Evolutionary conservation across 495 filamentous ascomycete genomes (phyloP).

Genomic region (Platismatia glauca): DNA sequence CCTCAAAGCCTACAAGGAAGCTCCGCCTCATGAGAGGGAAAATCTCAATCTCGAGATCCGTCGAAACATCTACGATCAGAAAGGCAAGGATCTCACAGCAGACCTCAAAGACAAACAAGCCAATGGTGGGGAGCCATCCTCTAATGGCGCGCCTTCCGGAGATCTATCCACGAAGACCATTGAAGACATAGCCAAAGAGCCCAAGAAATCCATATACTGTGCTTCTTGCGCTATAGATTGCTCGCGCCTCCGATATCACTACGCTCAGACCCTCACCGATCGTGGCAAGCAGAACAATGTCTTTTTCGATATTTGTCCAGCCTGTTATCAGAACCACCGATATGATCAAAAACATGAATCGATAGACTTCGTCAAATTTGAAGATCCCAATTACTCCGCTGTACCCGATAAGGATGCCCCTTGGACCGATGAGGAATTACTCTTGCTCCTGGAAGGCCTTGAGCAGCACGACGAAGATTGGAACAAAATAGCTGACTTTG

Average conservation of each 20-base stretch:
- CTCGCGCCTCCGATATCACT: conserved; percentile 85
- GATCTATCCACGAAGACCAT: conserved; percentile 46
- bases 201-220: conserved; percentile 70
- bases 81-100: conserved; percentile 69
- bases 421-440: conserved; percentile 83
- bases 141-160: conserved; percentile 47
- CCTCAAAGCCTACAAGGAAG: conserved; percentile 54
- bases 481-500: conserved; percentile 83
- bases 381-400: conserved; percentile 68
- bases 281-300: conserved; percentile 49
- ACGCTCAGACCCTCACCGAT: conserved; percentile 50
- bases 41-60: conserved; percentile 84
- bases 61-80: conserved; percentile 90
- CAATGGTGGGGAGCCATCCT: conserved; percentile 60
- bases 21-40: conserved; percentile 58
- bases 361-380: conserved; percentile 74
- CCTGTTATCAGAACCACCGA: conserved; percentile 74
- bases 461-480: conserved; percentile 93
- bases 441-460: conserved; percentile 77
- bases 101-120: conserved; percentile 52
- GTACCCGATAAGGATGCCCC: conserved; percentile 71
- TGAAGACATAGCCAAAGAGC: conserved; percentile 49
- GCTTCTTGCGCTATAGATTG: conserved; percentile 88
- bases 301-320: conserved; percentile 82
- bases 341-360: conserved; percentile 64